Conservation (phyloP, 2,329 filamentous ascomycete species). For the Pseudogymnoascus sp. region DNA sequence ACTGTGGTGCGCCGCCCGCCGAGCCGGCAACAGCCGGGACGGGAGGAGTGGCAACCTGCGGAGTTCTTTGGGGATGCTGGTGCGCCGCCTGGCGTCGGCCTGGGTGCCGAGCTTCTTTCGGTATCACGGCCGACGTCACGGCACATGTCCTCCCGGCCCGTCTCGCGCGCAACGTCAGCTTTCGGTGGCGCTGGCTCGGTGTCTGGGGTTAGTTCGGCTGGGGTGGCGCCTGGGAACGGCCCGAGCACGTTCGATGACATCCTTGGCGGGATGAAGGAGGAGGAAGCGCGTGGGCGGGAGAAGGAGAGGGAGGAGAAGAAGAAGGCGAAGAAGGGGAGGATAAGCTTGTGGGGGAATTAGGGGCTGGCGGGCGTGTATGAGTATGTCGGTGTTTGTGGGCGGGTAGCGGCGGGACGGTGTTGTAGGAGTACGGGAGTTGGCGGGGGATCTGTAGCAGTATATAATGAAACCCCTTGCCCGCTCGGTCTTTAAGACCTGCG, state of each 20-base stretch:
- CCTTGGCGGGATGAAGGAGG: slow-evolving; percentile 30
- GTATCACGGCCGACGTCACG: neutral
- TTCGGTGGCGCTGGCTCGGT: neutral
- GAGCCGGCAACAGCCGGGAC: neutral
- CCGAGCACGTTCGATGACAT: slow-evolving; percentile 42
- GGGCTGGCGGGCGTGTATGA: neutral
- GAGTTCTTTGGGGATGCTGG: neutral
- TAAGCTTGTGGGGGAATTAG: slow-evolving; percentile 11
- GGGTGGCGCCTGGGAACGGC: neutral
- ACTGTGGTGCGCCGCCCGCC: neutral
- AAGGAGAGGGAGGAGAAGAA: slow-evolving; percentile 26
- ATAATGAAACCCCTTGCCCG: neutral
- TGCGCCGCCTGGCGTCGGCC: neutral
- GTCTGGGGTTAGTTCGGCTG: neutral
- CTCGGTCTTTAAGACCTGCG: neutral
- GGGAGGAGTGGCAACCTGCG: neutral
- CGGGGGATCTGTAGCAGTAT: neutral
- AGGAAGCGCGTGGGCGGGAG: slow-evolving; percentile 34
- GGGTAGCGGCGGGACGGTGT: neutral
- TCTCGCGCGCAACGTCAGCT: neutral
- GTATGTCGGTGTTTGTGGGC: neutral
- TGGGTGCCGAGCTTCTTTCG: neutral
- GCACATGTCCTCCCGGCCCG: neutral
- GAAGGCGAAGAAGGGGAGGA: slow-evolving; percentile 32
- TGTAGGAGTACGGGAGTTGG: neutral